Conservation (phyloP, 371 early-diverging fungal genomes). For the Saksenaea vasiformis region DNA sequence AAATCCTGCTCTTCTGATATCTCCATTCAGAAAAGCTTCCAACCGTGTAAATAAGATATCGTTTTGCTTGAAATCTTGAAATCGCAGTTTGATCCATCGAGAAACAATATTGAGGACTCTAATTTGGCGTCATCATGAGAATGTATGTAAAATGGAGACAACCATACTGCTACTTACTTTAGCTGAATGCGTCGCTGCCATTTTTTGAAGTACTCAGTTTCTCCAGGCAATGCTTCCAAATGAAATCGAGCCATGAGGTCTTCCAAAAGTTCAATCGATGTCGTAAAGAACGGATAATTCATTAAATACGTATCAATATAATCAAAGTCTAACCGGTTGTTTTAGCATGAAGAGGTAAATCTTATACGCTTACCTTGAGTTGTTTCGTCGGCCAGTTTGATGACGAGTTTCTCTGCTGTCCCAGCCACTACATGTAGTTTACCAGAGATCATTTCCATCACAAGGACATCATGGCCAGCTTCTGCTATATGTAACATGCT, state of each 20-base stretch:
- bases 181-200: constrained; percentile 68
- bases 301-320: constrained; percentile 66
- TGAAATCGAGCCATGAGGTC: constrained; percentile 61
- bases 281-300: constrained; percentile 59
- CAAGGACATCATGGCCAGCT: constrained; percentile 51
- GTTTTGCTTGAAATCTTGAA: constrained; percentile 59
- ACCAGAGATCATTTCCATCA: constrained; percentile 26
- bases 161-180: constrained; percentile 45
- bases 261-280: constrained; percentile 59
- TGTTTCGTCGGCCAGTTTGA: constrained; percentile 67
- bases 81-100: constrained; percentile 71
- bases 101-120: constrained; percentile 65
- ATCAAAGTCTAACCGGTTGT: constrained; percentile 48
- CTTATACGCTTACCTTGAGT: constrained; percentile 44
- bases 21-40: constrained; percentile 36
- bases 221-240: constrained; percentile 55
- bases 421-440: constrained; percentile 66
- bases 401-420: constrained; percentile 58
- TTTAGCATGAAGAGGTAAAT: neutral
- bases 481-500: constrained; percentile 48
- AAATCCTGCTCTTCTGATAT: constrained; percentile 35
- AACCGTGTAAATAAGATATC: constrained; percentile 35
- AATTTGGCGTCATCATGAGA: neutral
- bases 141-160: neutral
- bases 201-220: constrained; percentile 53